Conservation (phyloP, 306 rosid species). For the Castanopsis chinensis region DNA sequence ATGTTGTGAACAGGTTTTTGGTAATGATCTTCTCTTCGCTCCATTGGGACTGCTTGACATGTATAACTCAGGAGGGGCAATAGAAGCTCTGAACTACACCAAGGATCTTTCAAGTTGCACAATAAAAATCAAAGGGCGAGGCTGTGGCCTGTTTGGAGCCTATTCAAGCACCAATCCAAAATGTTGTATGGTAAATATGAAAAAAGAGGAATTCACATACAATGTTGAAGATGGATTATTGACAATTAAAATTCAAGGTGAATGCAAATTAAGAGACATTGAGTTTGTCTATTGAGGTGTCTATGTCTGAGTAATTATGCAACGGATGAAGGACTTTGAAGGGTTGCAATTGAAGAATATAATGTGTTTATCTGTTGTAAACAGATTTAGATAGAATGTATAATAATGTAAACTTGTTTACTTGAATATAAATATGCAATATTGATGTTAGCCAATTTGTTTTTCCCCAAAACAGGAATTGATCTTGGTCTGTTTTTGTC, state of each 20-base stretch:
- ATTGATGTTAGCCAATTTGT: too few species aligned
- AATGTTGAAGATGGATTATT: slow-evolving; percentile 44
- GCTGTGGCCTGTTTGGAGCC: slow-evolving; percentile 63
- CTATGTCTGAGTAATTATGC: background rate
- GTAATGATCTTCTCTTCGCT: slow-evolving; percentile 37
- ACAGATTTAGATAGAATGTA: background rate
- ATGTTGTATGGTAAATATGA: slow-evolving; percentile 45
- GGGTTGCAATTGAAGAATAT: background rate
- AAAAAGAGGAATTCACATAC: slow-evolving; percentile 52
- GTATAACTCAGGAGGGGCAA: slow-evolving; percentile 86
- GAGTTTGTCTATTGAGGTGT: slow-evolving; percentile 36
- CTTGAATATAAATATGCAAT: too few species aligned
- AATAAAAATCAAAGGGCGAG: slow-evolving; percentile 44
- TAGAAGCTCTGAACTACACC: slow-evolving; percentile 41
- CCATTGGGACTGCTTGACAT: slow-evolving; percentile 69
- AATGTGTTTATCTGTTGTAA: background rate
- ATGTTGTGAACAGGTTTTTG: slow-evolving; percentile 38
- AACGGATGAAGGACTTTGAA: background rate
- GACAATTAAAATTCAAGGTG: slow-evolving; percentile 42
- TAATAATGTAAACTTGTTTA: too few species aligned
- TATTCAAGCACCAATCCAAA: slow-evolving; percentile 57
- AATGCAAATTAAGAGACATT: slow-evolving; percentile 41
- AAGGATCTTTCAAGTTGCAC: slow-evolving; percentile 25
- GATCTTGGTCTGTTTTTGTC: too few species aligned
- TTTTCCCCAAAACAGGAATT: too few species aligned